These are phyloP conservation scores for Thamnidium elegans DNA, from an alignment of 192 early-diverging fungal species.

Conservation along the genomic window DNA sequence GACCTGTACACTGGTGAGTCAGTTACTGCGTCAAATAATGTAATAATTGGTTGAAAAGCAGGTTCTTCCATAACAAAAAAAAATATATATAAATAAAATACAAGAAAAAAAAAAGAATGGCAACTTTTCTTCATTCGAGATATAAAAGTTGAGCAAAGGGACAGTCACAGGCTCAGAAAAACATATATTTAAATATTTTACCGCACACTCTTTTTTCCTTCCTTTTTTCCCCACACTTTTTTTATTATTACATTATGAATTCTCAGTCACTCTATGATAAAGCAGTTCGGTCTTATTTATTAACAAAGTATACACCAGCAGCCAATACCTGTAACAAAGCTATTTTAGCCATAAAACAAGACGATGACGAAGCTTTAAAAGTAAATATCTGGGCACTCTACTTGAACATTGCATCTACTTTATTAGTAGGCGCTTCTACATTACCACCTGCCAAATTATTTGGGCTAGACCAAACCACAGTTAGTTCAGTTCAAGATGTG, in stretches of 20 bases:
- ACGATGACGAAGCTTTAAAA: not conserved
- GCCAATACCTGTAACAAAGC: conserved; percentile 28
- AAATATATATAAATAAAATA: not conserved
- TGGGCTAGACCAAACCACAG: not conserved
- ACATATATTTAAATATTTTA: no score
- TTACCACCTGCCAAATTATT: not conserved
- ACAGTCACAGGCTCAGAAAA: no score
- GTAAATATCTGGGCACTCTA: conserved; percentile 26
- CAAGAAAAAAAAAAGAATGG: not conserved
- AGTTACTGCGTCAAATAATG: conserved; percentile 48
- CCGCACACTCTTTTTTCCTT: not conserved
- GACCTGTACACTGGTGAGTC: conserved; percentile 54
- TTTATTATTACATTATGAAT: not conserved
- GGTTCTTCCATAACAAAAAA: conserved; percentile 6
- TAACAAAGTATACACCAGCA: conserved; percentile 29
- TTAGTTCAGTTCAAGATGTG: not conserved
- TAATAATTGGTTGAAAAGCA: conserved; percentile 18
- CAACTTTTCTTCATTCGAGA: no score
- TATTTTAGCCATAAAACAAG: not conserved
- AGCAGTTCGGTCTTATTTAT: conserved; percentile 26
- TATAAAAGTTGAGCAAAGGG: no score
- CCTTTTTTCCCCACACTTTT: not conserved
- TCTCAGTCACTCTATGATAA: conserved; percentile 22
- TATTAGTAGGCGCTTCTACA: not conserved
- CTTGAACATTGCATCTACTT: conserved; percentile 9